phyloP scores from a whole-genome alignment of 2,329 filamentous ascomycete genomes.

The Ceratocystis ficicola region DNA sequence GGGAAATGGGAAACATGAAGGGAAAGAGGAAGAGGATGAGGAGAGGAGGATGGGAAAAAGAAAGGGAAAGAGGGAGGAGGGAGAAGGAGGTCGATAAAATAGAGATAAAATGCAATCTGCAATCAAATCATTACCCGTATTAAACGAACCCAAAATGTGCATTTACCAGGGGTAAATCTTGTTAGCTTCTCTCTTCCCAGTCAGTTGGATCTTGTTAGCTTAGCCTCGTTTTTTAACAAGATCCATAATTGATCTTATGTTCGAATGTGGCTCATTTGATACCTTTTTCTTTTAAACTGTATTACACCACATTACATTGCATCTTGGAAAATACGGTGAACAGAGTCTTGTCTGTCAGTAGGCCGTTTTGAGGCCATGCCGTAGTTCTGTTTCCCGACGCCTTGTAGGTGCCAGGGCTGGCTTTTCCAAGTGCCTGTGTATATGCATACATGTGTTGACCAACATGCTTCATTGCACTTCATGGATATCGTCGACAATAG shows the following conservation, averaged over 20 bases:
- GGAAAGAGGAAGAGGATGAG: neutral
- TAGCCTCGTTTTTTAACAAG: slow-evolving; percentile 4
- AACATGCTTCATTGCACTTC: no score
- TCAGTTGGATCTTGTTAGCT: slow-evolving; percentile 3
- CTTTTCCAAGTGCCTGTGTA: no score
- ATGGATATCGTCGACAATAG: no score
- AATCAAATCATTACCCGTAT: neutral
- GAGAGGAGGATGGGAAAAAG: neutral
- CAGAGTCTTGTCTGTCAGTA: no score
- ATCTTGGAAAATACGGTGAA: no score
- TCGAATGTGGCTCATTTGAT: neutral
- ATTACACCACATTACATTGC: no score
- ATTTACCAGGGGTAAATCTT: neutral
- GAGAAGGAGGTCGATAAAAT: neutral
- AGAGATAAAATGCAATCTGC: neutral
- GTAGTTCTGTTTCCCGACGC: no score
- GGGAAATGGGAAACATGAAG: neutral
- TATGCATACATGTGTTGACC: no score
- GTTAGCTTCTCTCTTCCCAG: neutral
- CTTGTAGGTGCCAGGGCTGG: no score
- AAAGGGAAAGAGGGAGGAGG: neutral
- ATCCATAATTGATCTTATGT: neutral
- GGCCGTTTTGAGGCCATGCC: no score
- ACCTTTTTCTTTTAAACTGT: neutral
- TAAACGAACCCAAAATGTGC: neutral